These are phyloP conservation scores for Talaromyces thailandensis DNA, from an alignment of 495 filamentous ascomycete species.

Conservation along the genomic window DNA sequence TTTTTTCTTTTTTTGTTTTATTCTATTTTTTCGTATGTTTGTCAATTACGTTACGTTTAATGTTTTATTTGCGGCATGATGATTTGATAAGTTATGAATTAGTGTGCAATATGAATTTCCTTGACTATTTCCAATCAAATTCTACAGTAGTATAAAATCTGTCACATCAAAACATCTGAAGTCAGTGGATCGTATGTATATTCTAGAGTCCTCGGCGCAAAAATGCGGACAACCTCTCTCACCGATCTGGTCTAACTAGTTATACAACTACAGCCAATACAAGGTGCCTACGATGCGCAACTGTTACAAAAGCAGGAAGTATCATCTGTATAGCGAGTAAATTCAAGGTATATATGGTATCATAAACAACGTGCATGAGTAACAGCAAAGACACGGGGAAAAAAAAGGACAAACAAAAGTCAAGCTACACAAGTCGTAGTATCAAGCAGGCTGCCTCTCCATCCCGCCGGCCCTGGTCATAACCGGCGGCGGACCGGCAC, in stretches of 20 bases:
- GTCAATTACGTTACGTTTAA: conserved; percentile 8
- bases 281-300: no score
- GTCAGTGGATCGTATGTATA: background rate
- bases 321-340: background rate
- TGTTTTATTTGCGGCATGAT: conserved; percentile 1
- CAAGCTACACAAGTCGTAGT: background rate
- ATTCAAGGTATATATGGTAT: background rate
- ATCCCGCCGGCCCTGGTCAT: conserved; percentile 28
- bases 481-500: conserved; percentile 23
- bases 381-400: background rate
- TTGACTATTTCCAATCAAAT: background rate
- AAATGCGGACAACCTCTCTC: no score
- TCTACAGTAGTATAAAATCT: no score
- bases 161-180: no score
- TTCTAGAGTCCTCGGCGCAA: no score
- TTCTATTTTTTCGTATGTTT: conserved; percentile 7
- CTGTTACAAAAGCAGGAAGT: no score
- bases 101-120: conserved; percentile 7
- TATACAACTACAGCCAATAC: no score
- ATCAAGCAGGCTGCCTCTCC: conserved; percentile 29
- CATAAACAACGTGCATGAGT: background rate
- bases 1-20: no score
- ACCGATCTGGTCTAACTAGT: no score
- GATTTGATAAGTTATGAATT: conserved; percentile 1
- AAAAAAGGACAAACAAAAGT: background rate